Conservation (phyloP, 805 yeast species). For the Candida oleophila region DNA sequence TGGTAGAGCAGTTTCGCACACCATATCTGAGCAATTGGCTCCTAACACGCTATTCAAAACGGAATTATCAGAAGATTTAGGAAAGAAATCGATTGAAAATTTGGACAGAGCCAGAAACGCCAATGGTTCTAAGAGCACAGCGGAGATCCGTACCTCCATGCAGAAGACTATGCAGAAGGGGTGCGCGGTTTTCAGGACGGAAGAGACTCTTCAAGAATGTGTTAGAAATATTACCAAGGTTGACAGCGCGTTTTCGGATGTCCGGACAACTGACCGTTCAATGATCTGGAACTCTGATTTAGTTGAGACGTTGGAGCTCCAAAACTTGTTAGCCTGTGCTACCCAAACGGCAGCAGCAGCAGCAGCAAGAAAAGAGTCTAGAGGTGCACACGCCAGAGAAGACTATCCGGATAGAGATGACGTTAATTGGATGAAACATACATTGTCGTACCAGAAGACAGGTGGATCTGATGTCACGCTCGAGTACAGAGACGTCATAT, state of each 20-base stretch:
- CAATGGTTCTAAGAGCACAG: constrained; percentile 76
- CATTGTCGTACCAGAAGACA: constrained; percentile 83
- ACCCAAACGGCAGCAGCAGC: constrained; percentile 94
- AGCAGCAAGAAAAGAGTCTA: constrained; percentile 91
- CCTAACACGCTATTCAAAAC: constrained; percentile 82
- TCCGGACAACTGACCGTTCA: constrained; percentile 90
- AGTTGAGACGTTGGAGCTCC: constrained; percentile 93
- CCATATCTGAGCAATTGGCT: constrained; percentile 77
- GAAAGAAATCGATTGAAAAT: constrained; percentile 85
- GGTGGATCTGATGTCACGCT: constrained; percentile 71
- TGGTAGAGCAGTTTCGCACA: constrained; percentile 97
- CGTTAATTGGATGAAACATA: constrained; percentile 95
- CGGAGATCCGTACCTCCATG: constrained; percentile 88
- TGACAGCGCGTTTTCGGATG: constrained; percentile 69
- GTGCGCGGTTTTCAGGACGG: constrained; percentile 94
- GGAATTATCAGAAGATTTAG: constrained; percentile 81
- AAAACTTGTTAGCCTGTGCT: constrained; percentile 95
- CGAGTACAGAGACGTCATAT: constrained; percentile 83
- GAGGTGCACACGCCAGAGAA: constrained; percentile 99
- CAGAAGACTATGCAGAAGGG: constrained; percentile 96
- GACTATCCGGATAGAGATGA: constrained; percentile 96
- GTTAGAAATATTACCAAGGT: constrained; percentile 72
- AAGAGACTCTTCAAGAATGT: constrained; percentile 89
- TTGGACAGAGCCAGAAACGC: constrained; percentile 87
- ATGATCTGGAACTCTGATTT: constrained; percentile 99